Evolutionary conservation across 495 filamentous ascomycete species (phyloP), one percentile per base, ranked within the genome.

Genomic region (Neurospora sp.): DNA sequence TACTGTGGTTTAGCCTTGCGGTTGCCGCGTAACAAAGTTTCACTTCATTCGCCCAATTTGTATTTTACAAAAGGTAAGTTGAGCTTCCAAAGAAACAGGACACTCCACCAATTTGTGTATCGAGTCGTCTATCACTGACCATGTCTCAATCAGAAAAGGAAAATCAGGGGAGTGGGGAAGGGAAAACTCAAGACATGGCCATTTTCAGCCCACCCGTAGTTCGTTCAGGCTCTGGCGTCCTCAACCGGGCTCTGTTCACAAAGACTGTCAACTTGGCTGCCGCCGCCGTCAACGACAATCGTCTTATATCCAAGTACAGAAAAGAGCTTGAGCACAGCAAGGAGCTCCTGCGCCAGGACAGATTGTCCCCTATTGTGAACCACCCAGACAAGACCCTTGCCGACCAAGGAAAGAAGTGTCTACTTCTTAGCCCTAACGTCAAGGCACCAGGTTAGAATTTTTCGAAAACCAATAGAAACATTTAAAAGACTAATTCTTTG

Each of bases 161-260:
- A 31, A 68, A 61, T 22, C 38, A 53, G 44, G 48, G 35, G 40
- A 46, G 20, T 40, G 59, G 69, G 39, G 27, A 71, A 31, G 71
- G 53, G 16, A 48, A 71, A 14, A 68, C 31, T 14, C 61, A 78
- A 70, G 77, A 77, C 65, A 84, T 83, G 84, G 78, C 69, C 74
- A 78, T 80, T 48, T 91, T 97, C 81, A 89, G 90, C 48, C 93
- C 94, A 11, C 96, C 95, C 35, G 82, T 94, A 44, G 91, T 94
- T 78, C 93, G 93, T 77, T 78, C 81, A 18, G 85, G 83, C 65
- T 77, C 82, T n/a, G 81, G 77, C 48, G 89, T 91, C 20, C 89
- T 99, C 37, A 95, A 99, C 82, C 89, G 93, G 39, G 85, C 91
- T 18, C 90, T 94, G 76, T 98, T 98, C 82, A 82, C 86, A 39